Percentiles rank a stretch among this genome's conserved stretches.
These are phyloP conservation scores for Panus rudis DNA, from an alignment of 768 basidiomycete genomes.

Conservation along the genomic window DNA sequence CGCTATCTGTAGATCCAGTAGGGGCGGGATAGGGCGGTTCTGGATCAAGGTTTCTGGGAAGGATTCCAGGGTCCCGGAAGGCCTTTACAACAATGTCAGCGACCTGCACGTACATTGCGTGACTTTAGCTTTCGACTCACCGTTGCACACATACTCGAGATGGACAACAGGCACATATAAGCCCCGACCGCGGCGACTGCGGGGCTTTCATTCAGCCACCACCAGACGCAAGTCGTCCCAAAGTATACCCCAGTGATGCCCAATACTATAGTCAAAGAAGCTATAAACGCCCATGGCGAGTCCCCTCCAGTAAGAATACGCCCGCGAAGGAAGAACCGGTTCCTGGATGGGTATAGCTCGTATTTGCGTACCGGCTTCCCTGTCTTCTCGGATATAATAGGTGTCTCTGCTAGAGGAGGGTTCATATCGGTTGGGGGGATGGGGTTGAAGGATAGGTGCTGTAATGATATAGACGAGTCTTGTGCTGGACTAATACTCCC, in stretches of 20 bases:
- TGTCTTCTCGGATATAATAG: constrained; percentile 25
- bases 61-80: constrained; percentile 77
- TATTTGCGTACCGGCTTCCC: constrained; percentile 46
- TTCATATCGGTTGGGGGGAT: constrained; percentile 23
- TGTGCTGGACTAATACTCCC: constrained; percentile 11
- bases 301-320: constrained; percentile 81
- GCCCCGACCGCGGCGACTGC: constrained; percentile 62
- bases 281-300: constrained; percentile 73
- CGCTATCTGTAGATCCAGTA: constrained; percentile 56
- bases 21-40: constrained; percentile 69
- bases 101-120: constrained; percentile 15
- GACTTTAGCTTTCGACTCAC: constrained; percentile 33
- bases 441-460: constrained; percentile 16
- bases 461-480: constrained; percentile 14
- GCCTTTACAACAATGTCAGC: constrained; percentile 39
- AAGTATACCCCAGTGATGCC: constrained; percentile 78
- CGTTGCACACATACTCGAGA: constrained; percentile 72
- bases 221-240: constrained; percentile 80
- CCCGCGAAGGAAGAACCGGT: constrained; percentile 70
- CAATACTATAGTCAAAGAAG: constrained; percentile 52
- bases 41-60: constrained; percentile 82
- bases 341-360: constrained; percentile 62
- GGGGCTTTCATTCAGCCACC: constrained; percentile 77
- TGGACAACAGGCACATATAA: constrained; percentile 56
- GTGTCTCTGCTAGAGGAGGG: constrained; percentile 30